These are phyloP conservation scores for Saccharomycopsis oosterbeekiorum DNA, from an alignment of 805 yeast genomes.

Conservation along the genomic window DNA sequence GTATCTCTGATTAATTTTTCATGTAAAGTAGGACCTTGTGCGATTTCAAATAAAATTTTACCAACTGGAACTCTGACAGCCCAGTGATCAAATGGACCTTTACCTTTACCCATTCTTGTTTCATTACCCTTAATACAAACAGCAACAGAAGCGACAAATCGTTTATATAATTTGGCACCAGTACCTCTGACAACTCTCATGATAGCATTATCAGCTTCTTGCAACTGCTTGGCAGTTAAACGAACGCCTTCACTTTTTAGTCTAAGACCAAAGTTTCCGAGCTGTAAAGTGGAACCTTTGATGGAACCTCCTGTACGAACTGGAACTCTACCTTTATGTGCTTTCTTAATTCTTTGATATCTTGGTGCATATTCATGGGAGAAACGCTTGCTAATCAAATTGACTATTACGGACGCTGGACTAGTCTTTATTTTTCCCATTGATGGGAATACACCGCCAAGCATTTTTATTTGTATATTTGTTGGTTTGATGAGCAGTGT, in stretches of 20 bases:
- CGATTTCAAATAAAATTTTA: constrained; percentile 78
- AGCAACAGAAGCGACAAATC: constrained; percentile 77
- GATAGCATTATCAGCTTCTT: constrained; percentile 82
- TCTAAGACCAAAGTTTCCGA: constrained; percentile 81
- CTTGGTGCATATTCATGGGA: constrained; percentile 76
- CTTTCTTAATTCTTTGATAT: constrained; percentile 55
- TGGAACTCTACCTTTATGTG: constrained; percentile 88
- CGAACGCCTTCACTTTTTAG: constrained; percentile 83
- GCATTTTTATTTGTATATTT: background rate
- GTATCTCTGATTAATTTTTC: constrained; percentile 87
- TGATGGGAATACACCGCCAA: background rate
- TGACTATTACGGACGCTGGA: background rate
- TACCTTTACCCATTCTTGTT: constrained; percentile 99
- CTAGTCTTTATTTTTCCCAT: background rate
- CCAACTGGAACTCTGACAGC: constrained; percentile 95
- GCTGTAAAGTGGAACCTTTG: constrained; percentile 74
- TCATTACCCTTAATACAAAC: constrained; percentile 96
- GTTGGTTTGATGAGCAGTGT: too few relatives aligned
- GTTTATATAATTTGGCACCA: constrained; percentile 65
- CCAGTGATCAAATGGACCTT: constrained; percentile 97
- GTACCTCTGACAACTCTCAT: constrained; percentile 76
- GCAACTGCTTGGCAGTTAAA: constrained; percentile 75
- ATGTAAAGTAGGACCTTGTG: constrained; percentile 57
- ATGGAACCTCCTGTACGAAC: constrained; percentile 92
- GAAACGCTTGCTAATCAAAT: constrained; percentile 28